Evolutionary conservation across 176 grass and related monocot genomes (phyloP).

Genomic region (Puya raimondii): DNA sequence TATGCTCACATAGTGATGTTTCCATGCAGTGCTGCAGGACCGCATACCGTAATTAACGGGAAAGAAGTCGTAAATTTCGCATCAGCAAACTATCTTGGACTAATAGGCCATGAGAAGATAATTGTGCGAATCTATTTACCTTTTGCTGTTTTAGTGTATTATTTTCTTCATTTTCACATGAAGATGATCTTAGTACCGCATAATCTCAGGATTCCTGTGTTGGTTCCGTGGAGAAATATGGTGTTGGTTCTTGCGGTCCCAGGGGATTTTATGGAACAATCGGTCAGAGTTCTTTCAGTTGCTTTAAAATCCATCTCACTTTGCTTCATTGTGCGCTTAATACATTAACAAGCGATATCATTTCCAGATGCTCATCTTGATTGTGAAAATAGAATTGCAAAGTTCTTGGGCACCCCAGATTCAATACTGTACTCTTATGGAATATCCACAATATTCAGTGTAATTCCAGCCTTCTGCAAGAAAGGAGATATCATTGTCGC

Average conservation of each 20-base stretch:
- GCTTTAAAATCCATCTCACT: no score
- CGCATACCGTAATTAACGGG: slow-evolving; percentile 65
- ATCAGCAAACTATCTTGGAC: slow-evolving; percentile 88
- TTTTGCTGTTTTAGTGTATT: slow-evolving; percentile 7
- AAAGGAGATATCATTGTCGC: slow-evolving; percentile 91
- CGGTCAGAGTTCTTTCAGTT: slow-evolving; percentile 25
- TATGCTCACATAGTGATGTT: neutral
- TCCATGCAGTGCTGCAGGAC: slow-evolving; percentile 65
- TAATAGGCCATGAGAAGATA: slow-evolving; percentile 84
- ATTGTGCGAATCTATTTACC: slow-evolving; percentile 41
- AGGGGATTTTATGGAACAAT: slow-evolving; percentile 95
- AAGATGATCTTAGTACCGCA: neutral
- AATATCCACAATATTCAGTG: slow-evolving; percentile 94
- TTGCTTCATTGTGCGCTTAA: no score
- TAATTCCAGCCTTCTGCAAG: slow-evolving; percentile 94
- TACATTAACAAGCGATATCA: neutral
- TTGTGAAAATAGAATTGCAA: slow-evolving; percentile 86
- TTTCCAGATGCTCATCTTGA: slow-evolving; percentile 92
- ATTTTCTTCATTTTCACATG: slow-evolving; percentile 9
- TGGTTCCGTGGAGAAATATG: slow-evolving; percentile 91
- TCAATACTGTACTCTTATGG: slow-evolving; percentile 94
- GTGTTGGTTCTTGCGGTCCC: slow-evolving; percentile 93
- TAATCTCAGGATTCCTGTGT: slow-evolving; percentile 57
- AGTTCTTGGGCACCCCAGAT: slow-evolving; percentile 75
- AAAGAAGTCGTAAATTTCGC: slow-evolving; percentile 95